Conservation (phyloP, 306 rosid species). For the Hylodesmum podocarpum region DNA sequence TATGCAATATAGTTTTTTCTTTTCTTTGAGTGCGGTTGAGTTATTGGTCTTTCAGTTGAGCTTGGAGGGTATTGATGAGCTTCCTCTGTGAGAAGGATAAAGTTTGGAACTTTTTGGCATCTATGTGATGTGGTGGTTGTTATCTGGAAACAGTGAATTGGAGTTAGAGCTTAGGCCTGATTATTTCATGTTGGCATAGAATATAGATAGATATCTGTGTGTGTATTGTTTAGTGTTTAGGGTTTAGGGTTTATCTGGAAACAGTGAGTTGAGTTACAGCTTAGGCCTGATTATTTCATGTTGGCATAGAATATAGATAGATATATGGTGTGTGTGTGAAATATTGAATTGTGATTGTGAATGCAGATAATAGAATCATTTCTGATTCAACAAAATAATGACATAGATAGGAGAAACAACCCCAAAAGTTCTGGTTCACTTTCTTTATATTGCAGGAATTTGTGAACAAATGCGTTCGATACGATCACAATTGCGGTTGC, state of each 20-base stretch:
- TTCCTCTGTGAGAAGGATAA: background rate
- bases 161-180: background rate
- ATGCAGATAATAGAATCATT: no score
- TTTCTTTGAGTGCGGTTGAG: background rate
- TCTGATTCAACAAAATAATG: no score
- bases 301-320: no score
- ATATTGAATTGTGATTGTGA: no score
- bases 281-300: background rate
- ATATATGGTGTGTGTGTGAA: no score
- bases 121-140: background rate
- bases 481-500: no score
- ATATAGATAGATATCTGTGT: no score
- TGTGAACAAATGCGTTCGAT: no score
- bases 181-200: background rate
- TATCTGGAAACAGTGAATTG: background rate
- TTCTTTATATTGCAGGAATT: no score
- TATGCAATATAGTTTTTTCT: background rate
- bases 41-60: background rate
- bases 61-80: background rate
- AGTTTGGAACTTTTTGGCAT: background rate
- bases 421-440: no score
- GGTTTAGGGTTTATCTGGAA: slow-evolving; percentile 1
- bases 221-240: no score
- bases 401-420: no score
- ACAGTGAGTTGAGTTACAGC: background rate